Percentiles rank a stretch among this genome's conserved stretches.
Evolutionary conservation across 2,329 filamentous ascomycete species (phyloP).

Genomic region (Chaetomium globosum): DNA sequence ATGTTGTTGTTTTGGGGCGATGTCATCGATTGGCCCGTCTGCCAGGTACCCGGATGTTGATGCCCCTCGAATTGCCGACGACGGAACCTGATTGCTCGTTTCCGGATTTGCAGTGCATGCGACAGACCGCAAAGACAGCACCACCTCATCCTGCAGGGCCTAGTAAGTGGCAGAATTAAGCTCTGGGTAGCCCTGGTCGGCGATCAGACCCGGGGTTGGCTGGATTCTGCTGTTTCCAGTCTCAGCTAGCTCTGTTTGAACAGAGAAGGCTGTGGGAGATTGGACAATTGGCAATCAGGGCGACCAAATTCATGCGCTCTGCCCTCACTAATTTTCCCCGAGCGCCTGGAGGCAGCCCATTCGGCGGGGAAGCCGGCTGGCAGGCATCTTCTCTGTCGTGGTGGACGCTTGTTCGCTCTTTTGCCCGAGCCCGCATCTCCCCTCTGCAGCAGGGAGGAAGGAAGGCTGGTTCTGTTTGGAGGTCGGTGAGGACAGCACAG

Average conservation of each 20-base stretch:
- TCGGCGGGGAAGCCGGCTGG: slow-evolving; percentile 17
- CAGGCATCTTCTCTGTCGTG: slow-evolving; percentile 14
- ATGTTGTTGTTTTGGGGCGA: slow-evolving; percentile 12
- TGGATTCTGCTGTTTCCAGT: slow-evolving; percentile 4
- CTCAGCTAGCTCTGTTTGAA: slow-evolving; percentile 12
- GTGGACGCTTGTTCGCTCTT: slow-evolving; percentile 18
- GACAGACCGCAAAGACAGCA: slow-evolving; percentile 6
- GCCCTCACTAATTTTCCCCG: background rate
- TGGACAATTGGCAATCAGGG: slow-evolving; percentile 28
- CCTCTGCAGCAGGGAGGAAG: slow-evolving; percentile 3
- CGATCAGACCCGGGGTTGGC: slow-evolving; percentile 28
- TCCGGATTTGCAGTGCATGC: slow-evolving; percentile 17
- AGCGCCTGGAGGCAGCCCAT: slow-evolving; percentile 28
- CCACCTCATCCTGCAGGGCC: slow-evolving; percentile 23
- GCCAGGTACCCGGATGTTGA: slow-evolving; percentile 23
- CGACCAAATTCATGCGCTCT: slow-evolving; percentile 25
- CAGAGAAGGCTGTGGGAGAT: slow-evolving; percentile 23
- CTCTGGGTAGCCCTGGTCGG: slow-evolving; percentile 25
- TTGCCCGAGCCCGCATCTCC: background rate
- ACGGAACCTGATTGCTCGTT: slow-evolving; percentile 1
- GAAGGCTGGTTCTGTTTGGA: background rate
- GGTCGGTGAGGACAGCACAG: slow-evolving; percentile 18
- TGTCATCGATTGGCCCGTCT: slow-evolving; percentile 17
- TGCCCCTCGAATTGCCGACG: background rate
- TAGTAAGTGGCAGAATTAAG: slow-evolving; percentile 14